These are phyloP conservation scores for Aristolochia californica DNA, from an alignment of 164 flowering plant genomes.

Conservation along the genomic window DNA sequence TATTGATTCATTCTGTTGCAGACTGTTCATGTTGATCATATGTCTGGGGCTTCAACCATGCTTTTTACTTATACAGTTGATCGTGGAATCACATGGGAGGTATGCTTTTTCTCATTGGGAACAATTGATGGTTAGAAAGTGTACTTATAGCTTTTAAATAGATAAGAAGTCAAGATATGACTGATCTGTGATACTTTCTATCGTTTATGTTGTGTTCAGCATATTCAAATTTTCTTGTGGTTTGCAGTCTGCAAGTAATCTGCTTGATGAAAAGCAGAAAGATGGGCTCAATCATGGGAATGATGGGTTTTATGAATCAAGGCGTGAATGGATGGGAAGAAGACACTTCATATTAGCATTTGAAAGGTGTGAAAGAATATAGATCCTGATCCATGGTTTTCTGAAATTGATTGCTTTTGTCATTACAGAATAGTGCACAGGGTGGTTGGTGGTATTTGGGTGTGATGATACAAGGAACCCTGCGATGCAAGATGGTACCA, in stretches of 20 bases:
- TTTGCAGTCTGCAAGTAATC: conserved; percentile 50
- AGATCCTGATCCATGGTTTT: background rate
- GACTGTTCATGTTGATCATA: conserved; percentile 81
- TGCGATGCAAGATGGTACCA: too few relatives aligned
- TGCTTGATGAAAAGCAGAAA: conserved; percentile 67
- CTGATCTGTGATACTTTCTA: too few relatives aligned
- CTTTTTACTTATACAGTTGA: conserved; percentile 79
- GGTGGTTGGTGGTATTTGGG: background rate
- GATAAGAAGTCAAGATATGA: too few relatives aligned
- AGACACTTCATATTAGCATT: conserved; percentile 77
- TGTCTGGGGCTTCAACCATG: conserved; percentile 88
- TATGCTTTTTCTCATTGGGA: conserved; percentile 13
- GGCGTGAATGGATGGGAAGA: conserved; percentile 93
- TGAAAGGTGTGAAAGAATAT: conserved; percentile 51
- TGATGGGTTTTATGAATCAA: conserved; percentile 92
- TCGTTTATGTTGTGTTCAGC: too few relatives aligned
- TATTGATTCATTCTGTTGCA: conserved; percentile 28
- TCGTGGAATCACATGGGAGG: conserved; percentile 95
- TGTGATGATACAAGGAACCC: too few relatives aligned
- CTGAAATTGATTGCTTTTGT: too few relatives aligned
- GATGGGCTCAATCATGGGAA: conserved; percentile 42
- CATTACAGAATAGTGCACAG: too few relatives aligned
- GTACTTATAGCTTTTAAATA: too few relatives aligned
- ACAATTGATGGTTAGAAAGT: too few relatives aligned
- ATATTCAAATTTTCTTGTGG: background rate